Base-by-base conservation (phyloP, 164 flowering plant genomes). In the Saururus chinensis region DNA sequence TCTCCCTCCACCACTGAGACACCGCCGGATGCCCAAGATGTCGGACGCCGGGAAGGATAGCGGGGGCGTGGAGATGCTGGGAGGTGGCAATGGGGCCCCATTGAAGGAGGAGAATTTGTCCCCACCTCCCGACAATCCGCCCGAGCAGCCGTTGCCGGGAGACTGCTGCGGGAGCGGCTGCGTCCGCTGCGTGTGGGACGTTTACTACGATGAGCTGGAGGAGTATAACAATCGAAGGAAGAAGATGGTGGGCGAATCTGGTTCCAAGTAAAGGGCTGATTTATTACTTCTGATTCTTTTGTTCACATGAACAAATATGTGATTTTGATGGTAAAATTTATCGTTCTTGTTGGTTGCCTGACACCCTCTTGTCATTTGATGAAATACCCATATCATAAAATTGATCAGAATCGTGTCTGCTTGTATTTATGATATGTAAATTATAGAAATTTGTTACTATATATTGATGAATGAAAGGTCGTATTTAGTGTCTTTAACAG, bases 151-250 rank as follows among this genome's bases (percentile, higher is more conserved):
- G 42, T 53, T 79, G 71, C 83, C 96, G 9, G 97, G 87, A 17
- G 98, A 92, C 73, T 92, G 97, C 61, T 92, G 97, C 63, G 96
- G 91, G 30, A 88, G 89, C 67, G 98, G 98, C n/a, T 89, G 97
- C 71, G 92, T 84, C 4, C 76, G 93, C 24, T 92, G 98, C 77
- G 96, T 92, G 3, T 92, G 97, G 98, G 98, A 92, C 66, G 64
- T 86, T 9, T 89, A 92, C 68, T 86, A 87, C 66, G 95, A 92
- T n/a, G 95, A 92, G 73, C 89, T 92, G 7, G 98, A 92, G 56
- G 89, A 64, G 21, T 88, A 86, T 63, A 70, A 84, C 64, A 80
- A 79, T 52, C 79, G 74, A 7, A 67, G 57, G 63, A 57, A 67
- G 52, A 13, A 63, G 57, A 35, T 20, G 60, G 21, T 30, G 60